Percentiles rank a stretch among this genome's conserved stretches.
phyloP scores from a whole-genome alignment of 2,329 filamentous ascomycete genomes.

The Exserohilum rostratum region DNA sequence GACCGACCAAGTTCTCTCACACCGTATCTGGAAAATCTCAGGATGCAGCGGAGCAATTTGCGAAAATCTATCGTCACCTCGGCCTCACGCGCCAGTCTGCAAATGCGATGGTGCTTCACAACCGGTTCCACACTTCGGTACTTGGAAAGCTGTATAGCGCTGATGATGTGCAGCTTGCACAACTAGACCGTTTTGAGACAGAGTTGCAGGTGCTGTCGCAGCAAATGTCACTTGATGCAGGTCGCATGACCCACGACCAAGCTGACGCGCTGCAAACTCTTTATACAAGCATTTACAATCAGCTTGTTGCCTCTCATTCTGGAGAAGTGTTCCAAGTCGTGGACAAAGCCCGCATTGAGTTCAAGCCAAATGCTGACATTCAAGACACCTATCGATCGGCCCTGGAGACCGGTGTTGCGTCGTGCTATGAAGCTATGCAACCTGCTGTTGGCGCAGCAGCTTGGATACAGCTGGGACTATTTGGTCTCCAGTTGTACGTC shows the following conservation, averaged over 20 bases:
- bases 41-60: slow-evolving; percentile 25
- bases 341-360: slow-evolving; percentile 4
- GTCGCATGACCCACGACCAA: slow-evolving; percentile 42
- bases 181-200: slow-evolving; percentile 50
- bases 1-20: slow-evolving; percentile 39
- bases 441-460: slow-evolving; percentile 53
- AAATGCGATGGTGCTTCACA: slow-evolving; percentile 33
- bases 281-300: slow-evolving; percentile 31
- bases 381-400: slow-evolving; percentile 41
- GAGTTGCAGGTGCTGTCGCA: slow-evolving; percentile 50
- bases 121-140: slow-evolving; percentile 38
- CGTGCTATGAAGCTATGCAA: slow-evolving; percentile 7
- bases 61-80: slow-evolving; percentile 31
- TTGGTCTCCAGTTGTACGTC: slow-evolving; percentile 78
- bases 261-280: slow-evolving; percentile 32
- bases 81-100: slow-evolving; percentile 29
- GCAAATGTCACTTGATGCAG: slow-evolving; percentile 42
- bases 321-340: slow-evolving; percentile 18
- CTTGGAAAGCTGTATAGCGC: slow-evolving; percentile 36
- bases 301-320: slow-evolving; percentile 31
- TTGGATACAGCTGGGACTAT: slow-evolving; percentile 78
- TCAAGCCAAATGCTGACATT: slow-evolving; percentile 19
- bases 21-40: slow-evolving; percentile 13
- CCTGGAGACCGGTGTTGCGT: slow-evolving; percentile 29
- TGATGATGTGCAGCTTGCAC: slow-evolving; percentile 47